Percentiles rank a stretch among this genome's conserved stretches.
Evolutionary conservation across 176 grass and related monocot genomes (phyloP).

Genomic region (Eragrostis curvula): DNA sequence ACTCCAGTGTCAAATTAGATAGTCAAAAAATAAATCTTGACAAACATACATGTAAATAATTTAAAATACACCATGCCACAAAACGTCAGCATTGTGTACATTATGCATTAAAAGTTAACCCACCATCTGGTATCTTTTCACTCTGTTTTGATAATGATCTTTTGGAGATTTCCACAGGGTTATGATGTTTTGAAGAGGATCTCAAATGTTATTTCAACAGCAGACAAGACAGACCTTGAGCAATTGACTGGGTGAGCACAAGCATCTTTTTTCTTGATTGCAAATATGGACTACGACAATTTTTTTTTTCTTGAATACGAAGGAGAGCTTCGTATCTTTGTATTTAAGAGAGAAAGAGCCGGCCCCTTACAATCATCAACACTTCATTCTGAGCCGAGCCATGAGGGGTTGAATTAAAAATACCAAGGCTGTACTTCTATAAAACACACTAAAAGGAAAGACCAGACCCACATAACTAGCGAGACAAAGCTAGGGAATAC

Average conservation of each 20-base stretch:
- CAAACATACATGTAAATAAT: not conserved
- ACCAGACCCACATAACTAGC: too few species aligned
- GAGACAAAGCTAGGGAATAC: too few species aligned
- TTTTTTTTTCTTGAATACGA: too few species aligned
- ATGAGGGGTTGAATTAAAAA: too few species aligned
- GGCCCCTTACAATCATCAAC: too few species aligned
- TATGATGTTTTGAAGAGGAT: slow-evolving; percentile 92
- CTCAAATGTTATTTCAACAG: slow-evolving; percentile 71
- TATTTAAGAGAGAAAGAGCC: too few species aligned
- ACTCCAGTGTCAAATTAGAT: not conserved
- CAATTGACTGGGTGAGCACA: slow-evolving; percentile 78
- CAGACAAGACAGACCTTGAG: slow-evolving; percentile 76
- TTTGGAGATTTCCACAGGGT: slow-evolving; percentile 56
- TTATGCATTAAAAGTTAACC: slow-evolving; percentile 20
- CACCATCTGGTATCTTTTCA: slow-evolving; percentile 21
- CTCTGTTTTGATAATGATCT: slow-evolving; percentile 37
- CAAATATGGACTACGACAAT: not conserved
- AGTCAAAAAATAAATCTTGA: not conserved
- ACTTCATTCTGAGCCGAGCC: too few species aligned
- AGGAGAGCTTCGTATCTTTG: too few species aligned
- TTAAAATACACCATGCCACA: not conserved
- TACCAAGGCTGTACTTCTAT: too few species aligned
- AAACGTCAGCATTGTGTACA: not conserved
- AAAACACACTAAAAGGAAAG: too few species aligned
- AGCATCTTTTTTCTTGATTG: slow-evolving; percentile 8